phyloP scores from a whole-genome alignment of 495 filamentous ascomycete genomes.

The Penicillium coprophilum region DNA sequence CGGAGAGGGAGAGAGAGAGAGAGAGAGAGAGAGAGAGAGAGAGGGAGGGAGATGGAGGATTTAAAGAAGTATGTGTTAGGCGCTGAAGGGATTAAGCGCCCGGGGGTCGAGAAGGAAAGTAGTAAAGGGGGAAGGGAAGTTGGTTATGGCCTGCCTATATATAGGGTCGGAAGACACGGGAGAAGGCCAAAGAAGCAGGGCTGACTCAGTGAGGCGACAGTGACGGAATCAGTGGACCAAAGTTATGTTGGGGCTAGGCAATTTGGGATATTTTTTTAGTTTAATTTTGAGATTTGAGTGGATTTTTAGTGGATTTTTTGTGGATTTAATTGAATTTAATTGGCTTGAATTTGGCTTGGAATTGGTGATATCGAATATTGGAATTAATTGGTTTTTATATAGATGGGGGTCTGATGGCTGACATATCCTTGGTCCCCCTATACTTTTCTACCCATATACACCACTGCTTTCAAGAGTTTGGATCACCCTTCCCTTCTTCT shows the following conservation, averaged over 20 bases:
- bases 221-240: conserved; percentile 33
- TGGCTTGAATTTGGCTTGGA: no score
- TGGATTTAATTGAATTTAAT: no score
- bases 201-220: conserved; percentile 31
- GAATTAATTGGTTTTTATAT: background rate
- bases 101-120: conserved; percentile 25
- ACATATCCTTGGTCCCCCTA: background rate
- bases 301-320: background rate
- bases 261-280: background rate
- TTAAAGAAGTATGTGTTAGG: conserved; percentile 1
- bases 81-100: conserved; percentile 15
- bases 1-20: conserved; percentile 10
- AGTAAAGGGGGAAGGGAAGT: conserved; percentile 16
- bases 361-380: background rate
- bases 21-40: background rate
- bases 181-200: conserved; percentile 24
- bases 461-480: background rate
- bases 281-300: background rate
- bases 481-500: background rate
- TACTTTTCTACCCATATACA: no score
- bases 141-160: conserved; percentile 2
- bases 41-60: no score
- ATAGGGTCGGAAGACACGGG: conserved; percentile 30
- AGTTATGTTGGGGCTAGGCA: conserved; percentile 16
- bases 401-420: no score